Conservation (phyloP, 2,329 filamentous ascomycete species). For the Dothideomycetes sp. region DNA sequence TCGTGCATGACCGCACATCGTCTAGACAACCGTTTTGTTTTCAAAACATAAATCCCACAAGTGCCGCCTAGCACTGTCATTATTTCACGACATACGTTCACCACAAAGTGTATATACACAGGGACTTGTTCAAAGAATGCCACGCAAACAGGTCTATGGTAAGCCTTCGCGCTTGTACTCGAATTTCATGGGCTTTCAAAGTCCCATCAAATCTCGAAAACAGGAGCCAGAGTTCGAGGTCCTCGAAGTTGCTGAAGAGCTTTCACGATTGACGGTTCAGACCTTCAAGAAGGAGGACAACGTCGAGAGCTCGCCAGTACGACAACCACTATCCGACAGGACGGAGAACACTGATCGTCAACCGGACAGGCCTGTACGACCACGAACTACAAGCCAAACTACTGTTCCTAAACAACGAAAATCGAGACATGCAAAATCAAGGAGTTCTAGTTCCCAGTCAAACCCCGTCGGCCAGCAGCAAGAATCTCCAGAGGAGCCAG, state of each 20-base stretch:
- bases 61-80: neutral
- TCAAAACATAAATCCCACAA: constrained; percentile 10
- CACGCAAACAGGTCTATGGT: constrained; percentile 31
- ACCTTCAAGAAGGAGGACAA: neutral
- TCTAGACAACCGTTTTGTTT: constrained; percentile 13
- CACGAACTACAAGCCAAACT: constrained; percentile 3
- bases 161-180: constrained; percentile 27
- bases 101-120: neutral
- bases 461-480: neutral
- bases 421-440: constrained; percentile 5
- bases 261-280: constrained; percentile 18
- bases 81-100: constrained; percentile 1
- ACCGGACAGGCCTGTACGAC: constrained; percentile 1
- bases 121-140: too few relatives aligned
- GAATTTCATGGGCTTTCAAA: constrained; percentile 19
- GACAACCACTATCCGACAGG: constrained; percentile 2
- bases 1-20: constrained; percentile 11
- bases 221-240: constrained; percentile 15
- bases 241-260: constrained; percentile 22
- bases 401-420: constrained; percentile 6
- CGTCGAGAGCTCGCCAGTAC: neutral
- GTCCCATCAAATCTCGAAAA: constrained; percentile 17
- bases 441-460: neutral
- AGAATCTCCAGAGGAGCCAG: too few relatives aligned
- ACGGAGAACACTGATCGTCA: constrained; percentile 3